A percentile compares a stretch with the other conserved stretches of the same genome.
Evolutionary conservation across 2,329 filamentous ascomycete species (phyloP).

Genomic region (Ceratocystis huliohia): DNA sequence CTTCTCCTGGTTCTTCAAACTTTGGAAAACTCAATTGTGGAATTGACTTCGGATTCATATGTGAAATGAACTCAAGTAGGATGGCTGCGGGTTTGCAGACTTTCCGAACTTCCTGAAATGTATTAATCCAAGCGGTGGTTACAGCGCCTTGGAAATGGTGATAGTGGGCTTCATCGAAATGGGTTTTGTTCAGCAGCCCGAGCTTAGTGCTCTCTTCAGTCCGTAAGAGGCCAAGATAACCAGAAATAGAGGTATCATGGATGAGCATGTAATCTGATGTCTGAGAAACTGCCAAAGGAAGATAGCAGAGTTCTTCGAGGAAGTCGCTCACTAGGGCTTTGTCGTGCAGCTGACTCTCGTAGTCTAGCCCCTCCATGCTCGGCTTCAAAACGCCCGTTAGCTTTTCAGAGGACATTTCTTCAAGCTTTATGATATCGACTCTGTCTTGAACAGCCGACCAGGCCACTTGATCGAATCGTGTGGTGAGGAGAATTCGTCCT

Average conservation of each 20-base stretch:
- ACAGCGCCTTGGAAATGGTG: not conserved
- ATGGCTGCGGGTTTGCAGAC: not conserved
- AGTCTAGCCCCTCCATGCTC: no score
- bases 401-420: not conserved
- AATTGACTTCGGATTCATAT: not conserved
- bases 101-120: not conserved
- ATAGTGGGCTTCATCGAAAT: not conserved
- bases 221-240: not conserved
- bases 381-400: not conserved
- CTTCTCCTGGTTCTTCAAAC: not conserved
- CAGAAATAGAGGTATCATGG: not conserved
- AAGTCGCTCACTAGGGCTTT: not conserved
- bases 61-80: not conserved
- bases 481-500: constrained; percentile 16
- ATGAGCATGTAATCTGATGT: constrained; percentile 20
- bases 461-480: not conserved
- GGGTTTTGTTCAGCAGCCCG: not conserved
- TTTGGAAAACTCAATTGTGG: not conserved
- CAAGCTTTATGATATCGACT: not conserved
- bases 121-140: not conserved
- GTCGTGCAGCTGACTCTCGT: not conserved
- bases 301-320: constrained; percentile 9
- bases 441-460: not conserved
- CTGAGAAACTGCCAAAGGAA: constrained; percentile 21
- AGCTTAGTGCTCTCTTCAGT: not conserved